phyloP scores from a whole-genome alignment of 306 rosid genomes.

The Potentilla sterilis region DNA sequence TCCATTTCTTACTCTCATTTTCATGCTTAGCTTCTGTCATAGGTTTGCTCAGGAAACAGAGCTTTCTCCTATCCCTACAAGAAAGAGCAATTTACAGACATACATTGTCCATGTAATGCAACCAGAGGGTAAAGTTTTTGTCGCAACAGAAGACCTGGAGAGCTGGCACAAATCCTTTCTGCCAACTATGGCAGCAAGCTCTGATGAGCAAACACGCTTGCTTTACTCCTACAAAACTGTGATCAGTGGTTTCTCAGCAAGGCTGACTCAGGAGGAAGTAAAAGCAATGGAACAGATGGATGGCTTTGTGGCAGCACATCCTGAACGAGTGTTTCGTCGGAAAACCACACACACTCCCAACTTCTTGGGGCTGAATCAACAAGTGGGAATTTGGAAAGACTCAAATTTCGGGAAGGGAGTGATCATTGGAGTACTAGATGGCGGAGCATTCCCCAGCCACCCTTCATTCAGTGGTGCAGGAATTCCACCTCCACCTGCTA shows the following conservation, averaged over 20 bases:
- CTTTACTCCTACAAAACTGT: conserved; percentile 53
- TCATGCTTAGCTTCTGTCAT: conserved; percentile 29
- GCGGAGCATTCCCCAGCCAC: conserved; percentile 58
- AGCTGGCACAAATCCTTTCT: conserved; percentile 67
- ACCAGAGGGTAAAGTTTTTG: conserved; percentile 37
- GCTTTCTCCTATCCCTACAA: conserved; percentile 19
- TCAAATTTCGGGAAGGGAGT: conserved; percentile 76
- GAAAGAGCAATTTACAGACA: conserved; percentile 30
- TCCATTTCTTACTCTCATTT: conserved; percentile 33
- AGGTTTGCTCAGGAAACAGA: conserved; percentile 30
- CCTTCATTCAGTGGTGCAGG: conserved; percentile 67
- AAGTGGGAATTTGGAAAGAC: conserved; percentile 55
- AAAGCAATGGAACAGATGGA: conserved; percentile 41
- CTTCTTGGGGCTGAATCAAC: conserved; percentile 59
- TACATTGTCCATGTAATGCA: conserved; percentile 58
- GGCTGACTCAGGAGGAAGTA: conserved; percentile 53
- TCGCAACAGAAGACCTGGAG: conserved; percentile 39
- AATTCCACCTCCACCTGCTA: conserved; percentile 66
- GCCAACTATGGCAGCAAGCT: conserved; percentile 42
- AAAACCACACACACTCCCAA: conserved; percentile 67
- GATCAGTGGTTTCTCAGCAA: conserved; percentile 69
- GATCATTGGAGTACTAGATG: conserved; percentile 67
- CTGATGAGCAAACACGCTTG: conserved; percentile 31
- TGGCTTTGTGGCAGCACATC: conserved; percentile 57
- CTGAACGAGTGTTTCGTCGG: conserved; percentile 35